Evolutionary conservation across 2,329 filamentous ascomycete species (phyloP), one percentile per base, ranked within the genome.

Genomic region (Botrytis elliptica): DNA sequence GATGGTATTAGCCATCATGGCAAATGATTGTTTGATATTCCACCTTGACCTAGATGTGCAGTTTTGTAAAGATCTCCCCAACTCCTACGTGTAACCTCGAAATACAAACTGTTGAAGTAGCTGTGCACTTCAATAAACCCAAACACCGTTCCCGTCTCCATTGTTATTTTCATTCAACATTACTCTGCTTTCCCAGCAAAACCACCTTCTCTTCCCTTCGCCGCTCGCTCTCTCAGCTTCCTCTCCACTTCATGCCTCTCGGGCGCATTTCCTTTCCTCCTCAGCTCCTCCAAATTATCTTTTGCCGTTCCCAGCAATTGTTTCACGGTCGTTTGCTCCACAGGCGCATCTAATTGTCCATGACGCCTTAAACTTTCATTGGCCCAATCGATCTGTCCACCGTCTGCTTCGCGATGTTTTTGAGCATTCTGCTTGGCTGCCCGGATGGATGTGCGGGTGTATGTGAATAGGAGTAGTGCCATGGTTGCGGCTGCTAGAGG

Each of bases 391-490:
- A 84, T 87, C 82, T 84, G 87, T 70, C 86, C 88, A 42, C 86
- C 87, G 75, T 89, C 87, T 57, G 86, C 87, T 77, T 89, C 86
- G 66, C 89, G 83, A 71, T 89, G 87, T 75, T 84, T 83, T 77
- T 89, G 85, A 0, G 90, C 90, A 76, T 92, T 91, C 65, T 87
- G 84, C 77, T 91, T 91, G 4, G 91, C 91, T 38, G 89, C 88
- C 75, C 86, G 85, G 75, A 93, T 92, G 38, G 88, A 90, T 14
- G 87, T 90, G 69, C 90, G 84, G 42, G 89, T 85, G 82, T 93
- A 93, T 59, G 84, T 85, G 73, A 88, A 85, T 36, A 88, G 81
- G 20, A 88, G 79, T 65, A 83, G 82, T 5, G 86, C 86, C 86
- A 88, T 88, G 29, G 85, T 85, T 75, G 87, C 87, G 57, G 86